Conservation (phyloP, 2,329 filamentous ascomycete genomes). For the Stemphylium beticola region DNA sequence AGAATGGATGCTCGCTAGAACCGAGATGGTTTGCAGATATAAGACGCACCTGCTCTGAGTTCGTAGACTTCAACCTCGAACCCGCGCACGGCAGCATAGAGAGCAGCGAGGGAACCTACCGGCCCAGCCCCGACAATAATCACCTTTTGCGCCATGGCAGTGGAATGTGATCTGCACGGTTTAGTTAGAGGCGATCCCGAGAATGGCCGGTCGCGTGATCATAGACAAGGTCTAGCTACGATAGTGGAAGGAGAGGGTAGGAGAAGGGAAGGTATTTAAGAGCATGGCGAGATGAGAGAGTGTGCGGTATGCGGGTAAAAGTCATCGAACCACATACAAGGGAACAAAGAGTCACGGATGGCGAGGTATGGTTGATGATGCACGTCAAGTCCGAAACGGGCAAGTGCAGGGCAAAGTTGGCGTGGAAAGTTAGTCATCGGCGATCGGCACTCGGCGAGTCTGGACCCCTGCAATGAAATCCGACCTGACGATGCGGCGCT, state of each 20-base stretch:
- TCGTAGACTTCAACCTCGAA: slow-evolving; percentile 95
- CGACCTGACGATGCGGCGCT: slow-evolving; percentile 21
- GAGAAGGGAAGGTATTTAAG: not conserved
- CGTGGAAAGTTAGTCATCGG: slow-evolving; percentile 26
- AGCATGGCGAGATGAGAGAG: not conserved
- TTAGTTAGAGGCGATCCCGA: not conserved
- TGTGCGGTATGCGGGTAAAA: not conserved
- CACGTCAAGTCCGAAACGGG: slow-evolving; percentile 24
- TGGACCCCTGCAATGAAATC: slow-evolving; percentile 24
- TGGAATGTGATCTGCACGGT: not conserved
- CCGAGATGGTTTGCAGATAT: slow-evolving; percentile 1
- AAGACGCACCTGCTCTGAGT: slow-evolving; percentile 77
- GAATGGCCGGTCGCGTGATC: not conserved
- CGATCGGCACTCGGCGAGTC: slow-evolving; percentile 22
- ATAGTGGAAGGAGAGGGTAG: not conserved
- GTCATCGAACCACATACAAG: slow-evolving; percentile 7
- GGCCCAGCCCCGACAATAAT: slow-evolving; percentile 91
- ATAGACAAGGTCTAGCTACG: not conserved
- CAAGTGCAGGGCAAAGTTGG: slow-evolving; percentile 16
- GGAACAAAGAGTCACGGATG: slow-evolving; percentile 11
- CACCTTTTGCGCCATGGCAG: slow-evolving; percentile 64
- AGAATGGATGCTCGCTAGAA: not conserved
- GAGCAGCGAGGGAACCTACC: slow-evolving; percentile 86
- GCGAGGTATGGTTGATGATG: slow-evolving; percentile 19
- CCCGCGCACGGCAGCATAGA: slow-evolving; percentile 89